Percentiles rank a stretch among this genome's conserved stretches.
Conservation (phyloP, 306 rosid species). For the Cucurbita ficifolia region DNA sequence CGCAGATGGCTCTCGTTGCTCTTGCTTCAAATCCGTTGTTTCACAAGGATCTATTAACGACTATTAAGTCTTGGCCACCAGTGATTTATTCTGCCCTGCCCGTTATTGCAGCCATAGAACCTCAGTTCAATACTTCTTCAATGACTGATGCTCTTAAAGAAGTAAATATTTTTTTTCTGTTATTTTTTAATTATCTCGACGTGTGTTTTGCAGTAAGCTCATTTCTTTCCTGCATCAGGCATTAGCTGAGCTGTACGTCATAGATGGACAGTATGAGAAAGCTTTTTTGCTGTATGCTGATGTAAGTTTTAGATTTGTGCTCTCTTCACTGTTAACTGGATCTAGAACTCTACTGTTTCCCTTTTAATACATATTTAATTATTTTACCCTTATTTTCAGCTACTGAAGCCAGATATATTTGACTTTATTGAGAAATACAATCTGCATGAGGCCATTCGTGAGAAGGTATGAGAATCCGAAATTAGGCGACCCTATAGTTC, state of each 20-base stretch:
- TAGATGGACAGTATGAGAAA: conserved; percentile 70
- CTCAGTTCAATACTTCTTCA: conserved; percentile 73
- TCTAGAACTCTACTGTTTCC: neutral
- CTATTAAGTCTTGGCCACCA: conserved; percentile 78
- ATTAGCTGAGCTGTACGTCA: conserved; percentile 75
- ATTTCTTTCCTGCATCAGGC: conserved; percentile 40
- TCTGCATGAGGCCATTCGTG: conserved; percentile 61
- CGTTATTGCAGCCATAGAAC: conserved; percentile 89
- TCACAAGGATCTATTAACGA: conserved; percentile 64
- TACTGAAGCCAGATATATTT: conserved; percentile 74
- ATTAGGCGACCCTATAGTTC: neutral
- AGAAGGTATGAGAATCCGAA: conserved; percentile 44
- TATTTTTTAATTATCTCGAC: no score
- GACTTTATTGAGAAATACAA: conserved; percentile 79
- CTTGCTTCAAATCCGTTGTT: conserved; percentile 73
- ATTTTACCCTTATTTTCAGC: conserved; percentile 39
- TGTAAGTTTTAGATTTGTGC: conserved; percentile 36
- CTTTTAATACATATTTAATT: neutral
- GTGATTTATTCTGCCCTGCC: conserved; percentile 68
- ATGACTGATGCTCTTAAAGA: conserved; percentile 80
- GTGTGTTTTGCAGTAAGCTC: neutral
- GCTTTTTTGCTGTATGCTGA: conserved; percentile 89
- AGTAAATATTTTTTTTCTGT: conserved; percentile 20
- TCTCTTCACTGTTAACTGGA: neutral
- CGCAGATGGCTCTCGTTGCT: conserved; percentile 93